phyloP scores from a whole-genome alignment of 2,329 filamentous ascomycete genomes.

The Akanthomyces lecanii region DNA sequence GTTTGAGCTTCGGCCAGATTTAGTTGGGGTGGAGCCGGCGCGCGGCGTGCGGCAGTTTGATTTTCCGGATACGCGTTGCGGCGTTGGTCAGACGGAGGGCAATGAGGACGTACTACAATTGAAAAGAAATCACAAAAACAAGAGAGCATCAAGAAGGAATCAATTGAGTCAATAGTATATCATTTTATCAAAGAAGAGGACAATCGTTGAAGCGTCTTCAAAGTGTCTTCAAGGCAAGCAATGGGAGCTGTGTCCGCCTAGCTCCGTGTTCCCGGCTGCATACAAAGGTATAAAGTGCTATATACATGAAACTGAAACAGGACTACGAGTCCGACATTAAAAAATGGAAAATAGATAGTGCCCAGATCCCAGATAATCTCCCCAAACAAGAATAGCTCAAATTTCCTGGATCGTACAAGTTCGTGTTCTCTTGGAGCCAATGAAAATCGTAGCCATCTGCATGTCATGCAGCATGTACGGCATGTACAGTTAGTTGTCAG shows the following conservation, averaged over 20 bases:
- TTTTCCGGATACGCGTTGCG: conserved; percentile 5
- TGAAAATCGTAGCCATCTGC: background rate
- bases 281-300: conserved; percentile 11
- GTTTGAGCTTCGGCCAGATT: conserved; percentile 7
- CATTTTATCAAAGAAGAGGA: background rate
- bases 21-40: conserved; percentile 3
- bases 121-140: too few species aligned
- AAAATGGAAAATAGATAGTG: background rate
- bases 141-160: background rate
- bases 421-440: background rate
- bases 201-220: background rate
- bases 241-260: background rate
- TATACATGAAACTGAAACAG: background rate
- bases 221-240: background rate
- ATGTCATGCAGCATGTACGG: background rate
- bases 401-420: background rate
- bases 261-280: background rate
- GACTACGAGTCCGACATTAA: background rate
- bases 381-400: background rate
- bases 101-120: background rate
- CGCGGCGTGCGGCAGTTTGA: conserved; percentile 3
- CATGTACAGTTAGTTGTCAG: conserved; percentile 18
- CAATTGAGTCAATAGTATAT: background rate
- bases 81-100: too few species aligned
- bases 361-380: background rate